Evolutionary conservation across 129 eudicot species (phyloP).

Genomic region (Chrysanthemum seticuspe): DNA sequence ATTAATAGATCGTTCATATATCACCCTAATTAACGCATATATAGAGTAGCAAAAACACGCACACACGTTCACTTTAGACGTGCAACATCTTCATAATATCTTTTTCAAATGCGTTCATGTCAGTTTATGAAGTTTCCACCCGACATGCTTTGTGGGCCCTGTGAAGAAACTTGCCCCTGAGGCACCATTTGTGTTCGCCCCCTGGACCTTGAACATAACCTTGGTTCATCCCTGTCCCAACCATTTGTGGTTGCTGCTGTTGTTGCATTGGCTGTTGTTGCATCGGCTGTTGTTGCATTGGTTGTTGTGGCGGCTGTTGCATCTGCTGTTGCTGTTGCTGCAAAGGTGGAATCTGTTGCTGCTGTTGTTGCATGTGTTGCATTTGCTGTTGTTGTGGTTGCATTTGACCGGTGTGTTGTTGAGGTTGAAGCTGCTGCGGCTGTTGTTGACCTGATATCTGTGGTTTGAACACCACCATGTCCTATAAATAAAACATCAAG

Average conservation of each 20-base stretch:
- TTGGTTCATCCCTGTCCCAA: constrained; percentile 65
- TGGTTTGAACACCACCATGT: constrained; percentile 98
- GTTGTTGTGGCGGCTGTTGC: constrained; percentile 51
- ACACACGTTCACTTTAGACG: background rate
- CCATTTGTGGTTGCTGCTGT: constrained; percentile 64
- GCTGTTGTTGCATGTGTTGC: constrained; percentile 57
- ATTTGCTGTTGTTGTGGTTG: constrained; percentile 38
- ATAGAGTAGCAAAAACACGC: constrained; percentile 7
- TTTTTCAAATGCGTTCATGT: background rate
- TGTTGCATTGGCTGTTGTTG: constrained; percentile 40
- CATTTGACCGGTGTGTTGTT: constrained; percentile 35
- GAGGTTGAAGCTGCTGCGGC: constrained; percentile 52
- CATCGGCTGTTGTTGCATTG: constrained; percentile 4
- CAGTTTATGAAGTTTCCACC: constrained; percentile 59
- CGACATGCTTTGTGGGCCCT: constrained; percentile 67
- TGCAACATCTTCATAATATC: background rate
- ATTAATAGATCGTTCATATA: background rate
- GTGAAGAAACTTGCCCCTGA: constrained; percentile 84
- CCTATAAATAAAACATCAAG: constrained; percentile 39
- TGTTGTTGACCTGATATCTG: constrained; percentile 81
- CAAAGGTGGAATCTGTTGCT: constrained; percentile 37
- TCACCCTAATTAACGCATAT: background rate
- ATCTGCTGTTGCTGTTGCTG: constrained; percentile 49
- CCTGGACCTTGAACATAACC: constrained; percentile 78
- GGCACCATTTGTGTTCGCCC: constrained; percentile 62